Percentiles rank a stretch among this genome's conserved stretches.
Evolutionary conservation across 495 filamentous ascomycete genomes (phyloP).

Genomic region (Aspergillus affinis): DNA sequence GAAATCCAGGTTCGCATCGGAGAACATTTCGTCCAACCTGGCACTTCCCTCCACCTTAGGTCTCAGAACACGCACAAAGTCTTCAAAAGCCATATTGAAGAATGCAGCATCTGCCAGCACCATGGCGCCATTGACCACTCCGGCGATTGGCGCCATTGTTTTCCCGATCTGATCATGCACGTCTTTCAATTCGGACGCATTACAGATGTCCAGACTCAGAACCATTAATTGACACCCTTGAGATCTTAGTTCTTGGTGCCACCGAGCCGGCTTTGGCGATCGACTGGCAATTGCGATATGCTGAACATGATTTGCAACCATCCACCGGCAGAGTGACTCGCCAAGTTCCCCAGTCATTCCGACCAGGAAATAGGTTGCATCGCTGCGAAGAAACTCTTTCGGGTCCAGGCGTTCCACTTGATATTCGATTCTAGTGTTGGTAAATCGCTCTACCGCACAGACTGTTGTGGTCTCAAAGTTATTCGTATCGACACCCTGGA

Average conservation of each 20-base stretch:
- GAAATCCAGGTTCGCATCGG: constrained; percentile 52
- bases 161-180: background rate
- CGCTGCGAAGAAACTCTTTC: constrained; percentile 16
- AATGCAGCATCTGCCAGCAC: constrained; percentile 22
- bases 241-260: constrained; percentile 24
- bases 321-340: constrained; percentile 54
- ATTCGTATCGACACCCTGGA: background rate
- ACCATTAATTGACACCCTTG: background rate
- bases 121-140: constrained; percentile 23
- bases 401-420: background rate
- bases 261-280: constrained; percentile 39
- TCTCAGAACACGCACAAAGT: constrained; percentile 5
- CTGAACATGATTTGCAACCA: constrained; percentile 51
- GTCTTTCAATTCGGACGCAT: background rate
- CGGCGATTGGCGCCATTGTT: constrained; percentile 14
- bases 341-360: constrained; percentile 57
- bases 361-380: constrained; percentile 55
- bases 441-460: background rate
- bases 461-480: background rate
- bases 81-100: constrained; percentile 8
- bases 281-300: constrained; percentile 51
- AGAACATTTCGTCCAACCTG: constrained; percentile 28
- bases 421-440: background rate
- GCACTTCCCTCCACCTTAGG: constrained; percentile 29
- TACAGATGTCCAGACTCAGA: background rate